Base-by-base conservation (phyloP, 1,139 yeast species). In the Protomyces pachydermus region DNA sequence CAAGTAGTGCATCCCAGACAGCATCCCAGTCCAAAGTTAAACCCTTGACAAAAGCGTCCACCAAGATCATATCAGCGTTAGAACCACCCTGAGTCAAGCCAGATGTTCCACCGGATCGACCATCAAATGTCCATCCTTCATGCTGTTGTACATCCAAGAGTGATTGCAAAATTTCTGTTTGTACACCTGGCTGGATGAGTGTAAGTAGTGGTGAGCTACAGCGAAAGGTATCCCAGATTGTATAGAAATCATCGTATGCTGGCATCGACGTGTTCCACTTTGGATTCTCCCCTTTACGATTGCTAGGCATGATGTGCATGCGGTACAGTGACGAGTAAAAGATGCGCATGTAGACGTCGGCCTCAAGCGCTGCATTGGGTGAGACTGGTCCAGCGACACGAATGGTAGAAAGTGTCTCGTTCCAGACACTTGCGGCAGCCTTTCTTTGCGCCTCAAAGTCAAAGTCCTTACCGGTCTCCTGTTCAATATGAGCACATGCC, bases 181-280 rank as follows among this genome's bases (percentile, higher is more conserved):
- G 62, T 39, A 58, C 35, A 0, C 23, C n/a, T 3, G 62, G 62
- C 37, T 58, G 62, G n/a, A 58, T 58, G 53, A 58, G 20, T 1
- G 52, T 52, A 34, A 58, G 35, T 8, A 58, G 23, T 18, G 62
- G 62, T 5, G 62, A 58, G 23, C 52, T 46, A 20, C 62, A 58
- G 4, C 62, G 56, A 23, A 58, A 58, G n/a, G 62, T 58, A 50
- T 58, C 62, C 62, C 62, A 58, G 18, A 58, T 58, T 10, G 62
- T 58, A 56, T 51, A 58, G 46, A 39, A 58, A 39, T 58, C 62
- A 32, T 58, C 62, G 34, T 58, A 58, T 1, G 52, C 62, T 5
- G 62, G 62, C 10, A 39, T 52, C 0, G 53, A 37, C 4, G 62
- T 23, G 39, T 39, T 38, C 62, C 56, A 58, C 3, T 37, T 6